Conservation (phyloP, 2,329 filamentous ascomycete genomes). For the Microdochium nivale region DNA sequence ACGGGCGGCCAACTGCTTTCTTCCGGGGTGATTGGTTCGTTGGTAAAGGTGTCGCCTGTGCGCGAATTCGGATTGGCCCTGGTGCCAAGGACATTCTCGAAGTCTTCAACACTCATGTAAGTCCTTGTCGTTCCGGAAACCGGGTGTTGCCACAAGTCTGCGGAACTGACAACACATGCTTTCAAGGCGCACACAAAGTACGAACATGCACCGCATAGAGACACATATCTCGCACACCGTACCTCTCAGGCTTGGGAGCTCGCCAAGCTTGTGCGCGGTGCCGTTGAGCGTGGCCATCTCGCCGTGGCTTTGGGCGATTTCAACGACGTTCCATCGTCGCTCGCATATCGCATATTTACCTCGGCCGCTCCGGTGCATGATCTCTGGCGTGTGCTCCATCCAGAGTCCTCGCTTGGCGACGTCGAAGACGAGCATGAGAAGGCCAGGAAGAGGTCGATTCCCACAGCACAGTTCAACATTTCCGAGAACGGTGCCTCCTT, state of each 20-base stretch:
- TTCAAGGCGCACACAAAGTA: conserved; percentile 71
- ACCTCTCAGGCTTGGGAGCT: conserved; percentile 94
- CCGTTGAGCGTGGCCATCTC: conserved; percentile 71
- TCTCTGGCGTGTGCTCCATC: conserved; percentile 76
- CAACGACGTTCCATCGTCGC: conserved; percentile 86
- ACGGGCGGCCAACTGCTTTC: conserved; percentile 87
- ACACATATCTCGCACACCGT: conserved; percentile 85
- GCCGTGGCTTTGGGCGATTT: conserved; percentile 88
- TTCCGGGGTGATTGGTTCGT: conserved; percentile 95
- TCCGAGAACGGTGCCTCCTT: conserved; percentile 78
- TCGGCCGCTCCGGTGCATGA: conserved; percentile 71
- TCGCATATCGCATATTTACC: conserved; percentile 76
- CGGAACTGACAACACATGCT: neutral
- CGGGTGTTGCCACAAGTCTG: neutral
- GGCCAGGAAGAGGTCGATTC: conserved; percentile 56
- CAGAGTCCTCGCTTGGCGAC: conserved; percentile 72
- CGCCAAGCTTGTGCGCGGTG: conserved; percentile 76
- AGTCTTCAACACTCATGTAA: conserved; percentile 85
- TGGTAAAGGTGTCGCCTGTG: conserved; percentile 85
- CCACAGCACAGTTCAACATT: conserved; percentile 72
- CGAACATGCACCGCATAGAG: conserved; percentile 59
- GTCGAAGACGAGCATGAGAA: conserved; percentile 60
- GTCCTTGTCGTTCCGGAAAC: conserved; percentile 12
- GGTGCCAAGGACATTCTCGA: conserved; percentile 62
- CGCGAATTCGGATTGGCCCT: conserved; percentile 64